A percentile compares a stretch with the other conserved stretches of the same genome.
phyloP scores from a whole-genome alignment of 192 early-diverging fungal species.

The Spinellus fusiger region DNA sequence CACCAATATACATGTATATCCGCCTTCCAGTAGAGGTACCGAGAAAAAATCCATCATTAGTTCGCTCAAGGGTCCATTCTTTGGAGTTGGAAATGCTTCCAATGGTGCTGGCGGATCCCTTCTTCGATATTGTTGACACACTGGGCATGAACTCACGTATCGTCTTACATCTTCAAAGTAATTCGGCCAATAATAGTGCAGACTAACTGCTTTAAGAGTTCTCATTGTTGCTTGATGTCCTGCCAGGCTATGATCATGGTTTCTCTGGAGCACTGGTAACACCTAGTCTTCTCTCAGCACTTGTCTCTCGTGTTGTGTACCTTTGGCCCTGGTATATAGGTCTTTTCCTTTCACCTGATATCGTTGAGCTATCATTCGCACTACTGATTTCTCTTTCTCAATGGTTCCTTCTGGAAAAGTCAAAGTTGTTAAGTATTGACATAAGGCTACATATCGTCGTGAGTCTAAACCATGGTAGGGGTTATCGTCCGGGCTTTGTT shows the following conservation, averaged over 20 bases:
- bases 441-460: neutral
- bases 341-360: neutral
- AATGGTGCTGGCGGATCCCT: neutral
- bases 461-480: neutral
- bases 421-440: neutral
- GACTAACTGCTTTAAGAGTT: neutral
- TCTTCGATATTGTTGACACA: neutral
- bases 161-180: neutral
- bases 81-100: neutral
- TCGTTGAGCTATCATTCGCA: neutral
- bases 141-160: neutral
- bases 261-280: neutral
- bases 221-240: neutral
- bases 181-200: neutral
- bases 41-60: conserved; percentile 4
- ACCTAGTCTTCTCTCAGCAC: neutral
- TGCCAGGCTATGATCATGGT: neutral
- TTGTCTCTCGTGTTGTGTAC: neutral
- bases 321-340: neutral
- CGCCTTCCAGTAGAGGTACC: neutral
- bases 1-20: neutral
- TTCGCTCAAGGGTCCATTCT: neutral
- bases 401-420: neutral
- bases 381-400: neutral
- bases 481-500: neutral